Percentiles rank a stretch among this genome's conserved stretches.
Conservation (phyloP, 2,329 filamentous ascomycete species). For the Hypocrella siamensis region DNA sequence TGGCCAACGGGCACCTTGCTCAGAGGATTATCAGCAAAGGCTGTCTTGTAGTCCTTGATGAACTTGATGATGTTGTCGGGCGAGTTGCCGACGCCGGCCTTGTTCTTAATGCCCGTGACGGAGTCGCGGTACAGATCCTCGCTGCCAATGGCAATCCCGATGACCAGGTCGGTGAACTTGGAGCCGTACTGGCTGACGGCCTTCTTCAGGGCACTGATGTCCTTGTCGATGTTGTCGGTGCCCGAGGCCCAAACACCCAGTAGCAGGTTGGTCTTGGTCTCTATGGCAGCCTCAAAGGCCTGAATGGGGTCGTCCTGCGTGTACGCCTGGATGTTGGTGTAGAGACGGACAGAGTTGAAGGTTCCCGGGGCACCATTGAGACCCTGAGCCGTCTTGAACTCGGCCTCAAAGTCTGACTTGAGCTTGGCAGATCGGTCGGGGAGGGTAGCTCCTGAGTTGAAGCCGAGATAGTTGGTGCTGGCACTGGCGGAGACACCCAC, state of each 20-base stretch:
- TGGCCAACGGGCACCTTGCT: constrained; percentile 41
- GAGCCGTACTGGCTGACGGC: constrained; percentile 38
- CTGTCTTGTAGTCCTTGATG: constrained; percentile 46
- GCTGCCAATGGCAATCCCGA: constrained; percentile 49
- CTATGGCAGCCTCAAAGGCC: constrained; percentile 59
- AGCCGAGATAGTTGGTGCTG: constrained; percentile 33
- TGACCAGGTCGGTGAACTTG: constrained; percentile 38
- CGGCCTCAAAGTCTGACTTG: constrained; percentile 30
- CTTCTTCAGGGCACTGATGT: constrained; percentile 42
- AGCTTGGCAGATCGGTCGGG: constrained; percentile 34
- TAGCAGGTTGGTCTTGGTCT: constrained; percentile 43
- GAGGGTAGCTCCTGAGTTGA: constrained; percentile 34
- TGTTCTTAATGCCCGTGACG: constrained; percentile 45
- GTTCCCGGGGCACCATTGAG: constrained; percentile 27
- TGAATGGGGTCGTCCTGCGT: constrained; percentile 61
- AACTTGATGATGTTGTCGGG: constrained; percentile 46
- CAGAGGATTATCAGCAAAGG: constrained; percentile 31
- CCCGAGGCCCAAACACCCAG: constrained; percentile 50
- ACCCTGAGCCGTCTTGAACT: constrained; percentile 25
- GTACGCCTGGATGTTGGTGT: constrained; percentile 52
- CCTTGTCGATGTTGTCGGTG: constrained; percentile 36
- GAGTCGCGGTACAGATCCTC: constrained; percentile 52
- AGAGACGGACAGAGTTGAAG: constrained; percentile 45
- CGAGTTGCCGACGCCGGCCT: constrained; percentile 42
- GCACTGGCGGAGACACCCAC: constrained; percentile 21